Conservation (phyloP, 208 protist species). For the Naegleria lovaniensis region DNA sequence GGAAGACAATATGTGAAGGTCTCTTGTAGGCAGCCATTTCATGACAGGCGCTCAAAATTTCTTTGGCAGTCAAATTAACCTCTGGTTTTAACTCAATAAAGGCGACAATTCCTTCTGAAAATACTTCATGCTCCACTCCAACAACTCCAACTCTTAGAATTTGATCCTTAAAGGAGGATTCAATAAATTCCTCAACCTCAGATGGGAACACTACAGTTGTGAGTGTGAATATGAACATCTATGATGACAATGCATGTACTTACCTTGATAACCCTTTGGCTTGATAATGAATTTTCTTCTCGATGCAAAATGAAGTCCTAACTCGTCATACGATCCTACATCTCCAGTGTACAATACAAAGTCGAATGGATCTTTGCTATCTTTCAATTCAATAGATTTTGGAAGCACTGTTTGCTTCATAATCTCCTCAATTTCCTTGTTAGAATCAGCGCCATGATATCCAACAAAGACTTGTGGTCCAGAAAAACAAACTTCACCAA, state of each 20-base stretch:
- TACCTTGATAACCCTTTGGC: background rate
- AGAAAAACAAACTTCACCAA: constrained; percentile 3
- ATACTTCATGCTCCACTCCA: background rate
- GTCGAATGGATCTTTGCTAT: background rate
- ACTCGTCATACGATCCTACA: background rate
- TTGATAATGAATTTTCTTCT: background rate
- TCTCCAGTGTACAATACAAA: background rate
- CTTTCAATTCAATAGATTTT: background rate
- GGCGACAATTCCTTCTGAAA: background rate
- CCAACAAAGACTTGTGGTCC: background rate
- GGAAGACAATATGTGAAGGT: background rate
- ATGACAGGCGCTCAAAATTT: background rate
- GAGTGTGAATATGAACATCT: too few relatives aligned
- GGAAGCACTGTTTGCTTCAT: background rate
- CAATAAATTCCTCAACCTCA: background rate
- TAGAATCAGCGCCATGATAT: background rate
- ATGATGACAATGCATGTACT: too few relatives aligned
- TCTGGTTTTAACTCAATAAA: background rate
- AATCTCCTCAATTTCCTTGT: background rate
- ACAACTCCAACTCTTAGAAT: background rate
- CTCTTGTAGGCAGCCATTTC: background rate
- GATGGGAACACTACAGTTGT: background rate
- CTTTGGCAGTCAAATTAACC: background rate
- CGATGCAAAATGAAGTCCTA: background rate
- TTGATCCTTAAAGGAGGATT: background rate